A percentile compares a stretch with the other conserved stretches of the same genome.
These are phyloP conservation scores for Sabuloglossum arenarium DNA, from an alignment of 495 filamentous ascomycete genomes.

Conservation along the genomic window DNA sequence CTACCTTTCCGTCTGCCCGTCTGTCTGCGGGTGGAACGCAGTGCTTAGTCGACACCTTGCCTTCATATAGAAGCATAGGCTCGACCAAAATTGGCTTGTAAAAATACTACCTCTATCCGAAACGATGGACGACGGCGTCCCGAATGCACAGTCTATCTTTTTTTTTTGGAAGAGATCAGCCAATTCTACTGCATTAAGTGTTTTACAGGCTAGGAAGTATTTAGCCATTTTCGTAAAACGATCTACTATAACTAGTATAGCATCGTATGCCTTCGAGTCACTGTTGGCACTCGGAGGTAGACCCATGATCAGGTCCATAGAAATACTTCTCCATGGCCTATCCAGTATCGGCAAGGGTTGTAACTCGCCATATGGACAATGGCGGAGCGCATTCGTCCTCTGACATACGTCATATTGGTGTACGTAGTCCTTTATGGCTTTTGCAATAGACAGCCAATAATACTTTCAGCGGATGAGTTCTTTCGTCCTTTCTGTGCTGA, in stretches of 20 bases:
- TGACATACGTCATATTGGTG: conserved; percentile 9
- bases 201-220: neutral
- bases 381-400: conserved; percentile 2
- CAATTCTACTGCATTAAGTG: neutral
- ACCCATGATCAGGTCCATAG: conserved; percentile 9
- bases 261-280: neutral
- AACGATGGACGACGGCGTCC: neutral
- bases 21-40: too few relatives aligned
- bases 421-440: conserved; percentile 9
- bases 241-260: conserved; percentile 5
- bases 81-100: too few relatives aligned
- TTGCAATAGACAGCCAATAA: neutral
- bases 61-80: too few relatives aligned
- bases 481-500: neutral
- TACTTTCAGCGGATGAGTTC: neutral
- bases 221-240: conserved; percentile 4
- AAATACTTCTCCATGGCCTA: conserved; percentile 4
- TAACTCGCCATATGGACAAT: conserved; percentile 8
- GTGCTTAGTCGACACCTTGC: too few relatives aligned
- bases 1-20: too few relatives aligned
- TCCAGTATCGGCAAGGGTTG: conserved; percentile 5
- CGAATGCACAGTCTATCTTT: neutral
- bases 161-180: neutral
- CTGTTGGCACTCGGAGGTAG: conserved; percentile 1
- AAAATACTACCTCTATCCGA: neutral